Percentiles rank a stretch among this genome's conserved stretches.
Evolutionary conservation across 495 filamentous ascomycete species (phyloP).

Genomic region (Lasiosphaeria ovina): DNA sequence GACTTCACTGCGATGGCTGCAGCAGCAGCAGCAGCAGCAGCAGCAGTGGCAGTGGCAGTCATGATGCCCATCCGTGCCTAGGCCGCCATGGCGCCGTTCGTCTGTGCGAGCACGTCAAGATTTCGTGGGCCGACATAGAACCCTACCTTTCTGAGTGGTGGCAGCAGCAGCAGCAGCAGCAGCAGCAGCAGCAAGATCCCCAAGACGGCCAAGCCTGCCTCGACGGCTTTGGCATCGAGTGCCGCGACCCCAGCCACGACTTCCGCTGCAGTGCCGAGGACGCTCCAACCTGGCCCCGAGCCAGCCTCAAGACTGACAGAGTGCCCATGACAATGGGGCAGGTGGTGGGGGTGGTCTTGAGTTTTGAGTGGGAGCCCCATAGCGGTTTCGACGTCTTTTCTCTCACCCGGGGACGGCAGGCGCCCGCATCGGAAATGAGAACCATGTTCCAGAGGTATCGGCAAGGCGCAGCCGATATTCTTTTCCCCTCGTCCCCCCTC

Average conservation of each 20-base stretch:
- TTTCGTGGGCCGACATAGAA: conserved; percentile 22
- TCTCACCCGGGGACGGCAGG: conserved; percentile 12
- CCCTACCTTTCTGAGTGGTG: conserved; percentile 16
- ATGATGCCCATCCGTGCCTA: conserved; percentile 11
- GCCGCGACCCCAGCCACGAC: conserved; percentile 21
- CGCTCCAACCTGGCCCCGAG: conserved; percentile 21
- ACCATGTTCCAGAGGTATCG: conserved; percentile 21
- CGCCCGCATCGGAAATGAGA: conserved; percentile 20
- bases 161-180: background rate
- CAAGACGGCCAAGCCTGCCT: conserved; percentile 17
- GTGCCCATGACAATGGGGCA: background rate
- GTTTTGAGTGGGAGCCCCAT: conserved; percentile 22
- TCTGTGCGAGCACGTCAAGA: conserved; percentile 25
- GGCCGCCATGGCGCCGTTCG: conserved; percentile 21
- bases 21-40: background rate
- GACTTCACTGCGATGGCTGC: conserved; percentile 17
- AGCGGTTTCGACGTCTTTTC: conserved; percentile 16
- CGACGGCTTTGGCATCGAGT: conserved; percentile 21
- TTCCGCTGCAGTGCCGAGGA: conserved; percentile 15
- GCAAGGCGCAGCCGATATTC: conserved; percentile 18
- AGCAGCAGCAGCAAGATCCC: background rate
- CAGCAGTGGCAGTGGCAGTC: too few species aligned
- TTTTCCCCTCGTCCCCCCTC: conserved; percentile 6
- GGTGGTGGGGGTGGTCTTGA: conserved; percentile 12
- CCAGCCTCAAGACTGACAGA: conserved; percentile 19